These are phyloP conservation scores for Dendrocalamus sinicus DNA, from an alignment of 176 grass and related monocot genomes.

Conservation along the genomic window DNA sequence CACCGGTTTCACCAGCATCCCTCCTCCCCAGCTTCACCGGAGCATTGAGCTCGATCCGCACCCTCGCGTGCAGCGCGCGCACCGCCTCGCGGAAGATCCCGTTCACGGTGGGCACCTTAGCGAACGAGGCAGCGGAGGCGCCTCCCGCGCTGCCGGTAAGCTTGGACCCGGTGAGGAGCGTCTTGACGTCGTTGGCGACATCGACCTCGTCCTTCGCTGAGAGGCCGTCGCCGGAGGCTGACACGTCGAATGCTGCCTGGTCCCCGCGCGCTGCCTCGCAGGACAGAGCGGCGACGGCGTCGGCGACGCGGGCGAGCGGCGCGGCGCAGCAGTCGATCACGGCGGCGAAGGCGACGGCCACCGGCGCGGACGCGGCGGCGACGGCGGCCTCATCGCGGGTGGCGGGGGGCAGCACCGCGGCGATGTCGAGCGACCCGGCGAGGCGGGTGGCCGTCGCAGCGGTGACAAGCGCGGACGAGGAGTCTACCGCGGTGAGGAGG, in stretches of 20 bases:
- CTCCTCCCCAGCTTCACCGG: slow-evolving; percentile 72
- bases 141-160: slow-evolving; percentile 49
- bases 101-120: slow-evolving; percentile 65
- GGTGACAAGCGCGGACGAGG: slow-evolving; percentile 43
- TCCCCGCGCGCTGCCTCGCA: slow-evolving; percentile 83
- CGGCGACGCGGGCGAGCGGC: slow-evolving; percentile 65
- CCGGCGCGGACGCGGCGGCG: slow-evolving; percentile 62
- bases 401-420: slow-evolving; percentile 41
- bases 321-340: slow-evolving; percentile 80
- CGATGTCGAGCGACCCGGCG: slow-evolving; percentile 52
- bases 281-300: slow-evolving; percentile 83
- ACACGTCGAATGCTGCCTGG: slow-evolving; percentile 64
- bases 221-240: slow-evolving; percentile 74
- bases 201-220: slow-evolving; percentile 83
- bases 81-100: slow-evolving; percentile 79
- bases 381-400: slow-evolving; percentile 64
- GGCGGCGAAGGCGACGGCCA: slow-evolving; percentile 55
- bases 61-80: slow-evolving; percentile 65
- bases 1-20: slow-evolving; percentile 40
- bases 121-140: slow-evolving; percentile 36
- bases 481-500: slow-evolving; percentile 57
- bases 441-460: slow-evolving; percentile 52
- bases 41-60: slow-evolving; percentile 82
- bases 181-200: slow-evolving; percentile 77
- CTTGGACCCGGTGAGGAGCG: slow-evolving; percentile 85